Evolutionary conservation across 176 grass and related monocot genomes (phyloP).

Genomic region (Cenchrus purpureus): DNA sequence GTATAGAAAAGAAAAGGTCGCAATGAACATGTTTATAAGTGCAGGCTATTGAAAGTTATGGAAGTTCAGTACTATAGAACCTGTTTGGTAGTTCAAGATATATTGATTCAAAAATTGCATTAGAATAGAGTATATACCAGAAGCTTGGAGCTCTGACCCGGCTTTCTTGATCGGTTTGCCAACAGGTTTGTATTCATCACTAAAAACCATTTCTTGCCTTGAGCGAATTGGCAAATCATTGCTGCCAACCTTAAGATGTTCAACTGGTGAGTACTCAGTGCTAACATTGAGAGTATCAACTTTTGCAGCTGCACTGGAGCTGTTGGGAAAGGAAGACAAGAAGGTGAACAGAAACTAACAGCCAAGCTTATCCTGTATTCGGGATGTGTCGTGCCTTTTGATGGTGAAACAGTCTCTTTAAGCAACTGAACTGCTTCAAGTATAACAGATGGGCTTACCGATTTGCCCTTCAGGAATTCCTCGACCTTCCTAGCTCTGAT

Average conservation of each 20-base stretch:
- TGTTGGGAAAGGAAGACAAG: conserved; percentile 60
- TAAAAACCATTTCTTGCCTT: conserved; percentile 61
- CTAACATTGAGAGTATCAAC: conserved; percentile 12
- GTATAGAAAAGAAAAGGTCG: background rate
- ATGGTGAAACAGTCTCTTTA: conserved; percentile 53
- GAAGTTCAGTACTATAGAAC: background rate
- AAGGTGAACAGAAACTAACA: conserved; percentile 76
- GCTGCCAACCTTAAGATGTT: background rate
- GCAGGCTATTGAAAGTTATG: background rate
- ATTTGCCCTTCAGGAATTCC: conserved; percentile 69
- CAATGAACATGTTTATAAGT: conserved; percentile 9
- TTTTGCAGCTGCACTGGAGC: conserved; percentile 22
- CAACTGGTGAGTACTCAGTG: background rate
- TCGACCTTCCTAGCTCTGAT: conserved; percentile 76
- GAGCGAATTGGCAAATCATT: conserved; percentile 53
- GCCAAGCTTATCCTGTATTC: conserved; percentile 74
- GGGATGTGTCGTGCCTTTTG: conserved; percentile 64
- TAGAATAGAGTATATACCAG: conserved; percentile 60
- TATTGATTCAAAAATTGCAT: background rate
- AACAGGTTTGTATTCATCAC: conserved; percentile 67
- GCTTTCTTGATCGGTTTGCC: conserved; percentile 72
- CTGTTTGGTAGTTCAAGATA: background rate
- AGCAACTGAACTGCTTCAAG: conserved; percentile 68
- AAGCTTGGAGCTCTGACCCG: conserved; percentile 82
- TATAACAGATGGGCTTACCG: conserved; percentile 44